Conservation (phyloP, 352 stramenopile species). For the Pythium aristosporum region DNA sequence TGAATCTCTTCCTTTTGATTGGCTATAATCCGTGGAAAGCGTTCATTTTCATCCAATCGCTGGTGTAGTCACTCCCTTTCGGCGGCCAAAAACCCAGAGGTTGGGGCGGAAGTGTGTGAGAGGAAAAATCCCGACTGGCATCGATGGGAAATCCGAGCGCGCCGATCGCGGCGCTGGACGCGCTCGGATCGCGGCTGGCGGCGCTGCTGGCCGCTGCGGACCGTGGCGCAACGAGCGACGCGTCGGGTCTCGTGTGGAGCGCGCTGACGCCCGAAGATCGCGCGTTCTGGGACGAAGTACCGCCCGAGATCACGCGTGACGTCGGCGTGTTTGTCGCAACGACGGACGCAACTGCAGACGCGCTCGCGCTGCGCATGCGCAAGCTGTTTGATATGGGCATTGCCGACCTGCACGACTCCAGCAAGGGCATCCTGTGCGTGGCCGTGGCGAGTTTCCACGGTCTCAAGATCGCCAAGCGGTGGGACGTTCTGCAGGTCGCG, state of each 20-base stretch:
- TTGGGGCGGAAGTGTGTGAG: conserved; percentile 18
- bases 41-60: conserved; percentile 38
- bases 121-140: conserved; percentile 6
- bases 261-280: conserved; percentile 39
- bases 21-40: conserved; percentile 6
- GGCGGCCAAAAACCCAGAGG: conserved; percentile 1
- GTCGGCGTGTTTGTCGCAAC: conserved; percentile 68
- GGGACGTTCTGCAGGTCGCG: conserved; percentile 45
- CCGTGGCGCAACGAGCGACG: conserved; percentile 4
- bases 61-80: conserved; percentile 23
- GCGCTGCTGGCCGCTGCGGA: conserved; percentile 19
- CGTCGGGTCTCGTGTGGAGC: background rate
- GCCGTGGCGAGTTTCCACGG: conserved; percentile 55
- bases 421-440: conserved; percentile 48
- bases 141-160: conserved; percentile 25
- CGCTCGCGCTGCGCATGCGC: conserved; percentile 41
- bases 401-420: background rate
- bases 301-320: conserved; percentile 42
- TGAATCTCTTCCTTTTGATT: conserved; percentile 14
- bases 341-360: conserved; percentile 33
- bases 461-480: conserved; percentile 79
- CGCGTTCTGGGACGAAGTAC: conserved; percentile 51
- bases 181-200: conserved; percentile 14
- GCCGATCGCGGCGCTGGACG: conserved; percentile 12
- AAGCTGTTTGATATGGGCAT: conserved; percentile 27